Base-by-base conservation (phyloP, 2,329 filamentous ascomycete genomes). In the Malbranchea zuffiana region DNA sequence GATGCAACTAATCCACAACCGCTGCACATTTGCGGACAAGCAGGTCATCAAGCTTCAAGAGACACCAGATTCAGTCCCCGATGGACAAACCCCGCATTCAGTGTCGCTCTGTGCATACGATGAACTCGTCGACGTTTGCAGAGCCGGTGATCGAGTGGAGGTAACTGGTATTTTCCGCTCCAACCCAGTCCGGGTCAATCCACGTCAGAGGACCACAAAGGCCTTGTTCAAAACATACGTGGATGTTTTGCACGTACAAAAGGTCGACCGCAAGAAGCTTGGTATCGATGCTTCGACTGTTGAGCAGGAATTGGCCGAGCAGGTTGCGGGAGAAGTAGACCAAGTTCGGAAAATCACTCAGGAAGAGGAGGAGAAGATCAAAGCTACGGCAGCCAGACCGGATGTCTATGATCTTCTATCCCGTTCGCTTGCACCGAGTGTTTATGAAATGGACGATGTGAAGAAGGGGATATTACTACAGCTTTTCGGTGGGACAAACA, bases 21-120 rank as follows among this genome's bases (percentile, higher is more conserved):
- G 90, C 43, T 96, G 86, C 49, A 74, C 75, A 6, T 98, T 98
- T 53, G 81, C 87, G 38, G 90, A 98, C 59, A 98, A 98, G 67
- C 90, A 98, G 58, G 85, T 98, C 42, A 94, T 98, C 64, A 98
- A 98, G 60, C 70, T 98, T 26, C 90, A 98, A 61, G 90, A 98
- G 61, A 98, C 90, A 0, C 90, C 90, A 0, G 90, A 98, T 59
- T 84, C 78, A 24, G 82, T 98, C 12, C 90, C 90, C 32, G 82
- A 94, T 47, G 90, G 90, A 12, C 90, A 98, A 62, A 98, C 90
- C 13, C 90, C 90, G 10, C 90, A 98, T 61, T 94, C 88, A 0
- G 90, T 98, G 17, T 95, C 88, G 0, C 75, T 98, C 33, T 95
- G 88, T 53, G 84, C 87, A 8, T 96, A 98, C 57, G 88, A 96